A percentile compares a stretch with the other conserved stretches of the same genome.
These are phyloP conservation scores for Ampelocalamus luodianensis DNA, from an alignment of 176 grass and related monocot genomes.

Conservation along the genomic window DNA sequence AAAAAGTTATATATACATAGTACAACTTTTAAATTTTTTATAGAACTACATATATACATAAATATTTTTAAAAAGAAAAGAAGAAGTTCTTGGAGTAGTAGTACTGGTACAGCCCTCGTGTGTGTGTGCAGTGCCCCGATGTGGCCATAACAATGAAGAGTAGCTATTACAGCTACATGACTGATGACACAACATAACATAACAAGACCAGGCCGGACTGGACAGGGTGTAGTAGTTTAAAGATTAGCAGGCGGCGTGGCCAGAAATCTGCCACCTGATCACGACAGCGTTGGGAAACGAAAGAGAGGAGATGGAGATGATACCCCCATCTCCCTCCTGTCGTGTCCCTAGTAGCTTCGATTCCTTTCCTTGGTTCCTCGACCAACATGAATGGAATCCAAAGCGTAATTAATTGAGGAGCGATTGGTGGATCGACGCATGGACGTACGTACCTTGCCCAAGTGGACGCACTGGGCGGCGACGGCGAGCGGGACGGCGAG, in stretches of 20 bases:
- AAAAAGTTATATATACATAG: not conserved
- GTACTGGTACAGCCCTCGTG: not conserved
- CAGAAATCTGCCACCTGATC: slow-evolving; percentile 1
- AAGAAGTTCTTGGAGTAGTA: not conserved
- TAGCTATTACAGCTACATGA: not conserved
- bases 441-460: slow-evolving; percentile 51
- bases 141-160: not conserved
- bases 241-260: not conserved
- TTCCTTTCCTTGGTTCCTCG: not conserved
- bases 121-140: not conserved
- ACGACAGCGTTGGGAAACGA: not conserved
- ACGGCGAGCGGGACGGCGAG: slow-evolving; percentile 70
- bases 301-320: too few relatives aligned
- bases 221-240: not conserved
- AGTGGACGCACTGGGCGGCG: slow-evolving; percentile 55
- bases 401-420: too few relatives aligned
- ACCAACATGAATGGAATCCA: too few relatives aligned
- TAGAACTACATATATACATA: too few relatives aligned
- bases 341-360: not conserved
- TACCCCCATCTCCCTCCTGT: not conserved
- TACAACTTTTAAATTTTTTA: not conserved
- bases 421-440: too few relatives aligned
- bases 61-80: not conserved
- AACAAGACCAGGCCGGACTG: not conserved
- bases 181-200: not conserved